phyloP scores from a whole-genome alignment of 805 yeast species.

The Schwanniomyces yamadae region DNA sequence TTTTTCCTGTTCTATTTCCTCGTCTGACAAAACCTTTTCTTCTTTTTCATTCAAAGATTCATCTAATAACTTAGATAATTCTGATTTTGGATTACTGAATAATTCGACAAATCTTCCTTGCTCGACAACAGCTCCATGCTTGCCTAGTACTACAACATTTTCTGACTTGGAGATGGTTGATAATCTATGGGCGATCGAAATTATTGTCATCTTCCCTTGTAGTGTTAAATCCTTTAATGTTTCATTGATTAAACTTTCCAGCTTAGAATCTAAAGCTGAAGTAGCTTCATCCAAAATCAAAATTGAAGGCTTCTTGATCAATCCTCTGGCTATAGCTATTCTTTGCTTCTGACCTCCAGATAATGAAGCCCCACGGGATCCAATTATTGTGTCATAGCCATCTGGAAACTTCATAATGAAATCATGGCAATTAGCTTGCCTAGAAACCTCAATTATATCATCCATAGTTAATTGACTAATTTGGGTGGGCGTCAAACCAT shows the following conservation, averaged over 20 bases:
- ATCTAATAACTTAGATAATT: slow-evolving; percentile 40
- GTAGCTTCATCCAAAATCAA: slow-evolving; percentile 70
- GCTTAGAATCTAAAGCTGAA: slow-evolving; percentile 56
- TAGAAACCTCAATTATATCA: slow-evolving; percentile 42
- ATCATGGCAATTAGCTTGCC: slow-evolving; percentile 58
- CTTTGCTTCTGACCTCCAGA: slow-evolving; percentile 81
- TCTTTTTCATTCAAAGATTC: slow-evolving; percentile 24
- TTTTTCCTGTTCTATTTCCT: slow-evolving; percentile 24
- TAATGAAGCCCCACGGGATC: slow-evolving; percentile 55
- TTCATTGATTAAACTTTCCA: slow-evolving; percentile 47
- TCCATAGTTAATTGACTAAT: slow-evolving; percentile 37
- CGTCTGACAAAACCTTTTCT: slow-evolving; percentile 18
- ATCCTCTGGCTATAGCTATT: slow-evolving; percentile 72
- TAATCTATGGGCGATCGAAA: slow-evolving; percentile 45
- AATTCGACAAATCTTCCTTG: slow-evolving; percentile 39
- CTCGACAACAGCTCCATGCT: slow-evolving; percentile 41
- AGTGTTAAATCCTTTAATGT: slow-evolving; percentile 37
- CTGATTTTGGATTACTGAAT: slow-evolving; percentile 41
- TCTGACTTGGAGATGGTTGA: slow-evolving; percentile 47
- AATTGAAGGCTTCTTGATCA: slow-evolving; percentile 63
- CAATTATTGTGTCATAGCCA: slow-evolving; percentile 58
- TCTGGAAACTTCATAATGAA: slow-evolving; percentile 57
- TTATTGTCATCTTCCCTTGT: slow-evolving; percentile 41
- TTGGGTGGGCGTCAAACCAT: slow-evolving; percentile 45
- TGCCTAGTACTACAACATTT: slow-evolving; percentile 42